Conservation (phyloP, 192 early-diverging fungal species). For the Paraglomus brasilianum region DNA sequence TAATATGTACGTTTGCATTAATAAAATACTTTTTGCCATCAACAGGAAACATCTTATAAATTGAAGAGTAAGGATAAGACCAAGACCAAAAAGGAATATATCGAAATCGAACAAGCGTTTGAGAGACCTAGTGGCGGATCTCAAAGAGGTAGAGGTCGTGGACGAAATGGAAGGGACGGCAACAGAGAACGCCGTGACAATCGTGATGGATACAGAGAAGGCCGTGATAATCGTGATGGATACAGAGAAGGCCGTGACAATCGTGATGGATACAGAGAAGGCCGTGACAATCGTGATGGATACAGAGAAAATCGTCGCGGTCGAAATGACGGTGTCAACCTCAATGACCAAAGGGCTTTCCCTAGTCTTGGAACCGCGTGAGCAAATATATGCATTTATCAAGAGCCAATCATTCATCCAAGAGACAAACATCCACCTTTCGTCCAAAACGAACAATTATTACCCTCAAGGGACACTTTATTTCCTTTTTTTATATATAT, state of each 20-base stretch:
- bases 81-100: slow-evolving; percentile 72
- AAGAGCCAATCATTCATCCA: background rate
- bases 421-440: slow-evolving; percentile 4
- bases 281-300: slow-evolving; percentile 44
- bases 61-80: slow-evolving; percentile 55
- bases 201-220: slow-evolving; percentile 31
- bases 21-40: slow-evolving; percentile 1
- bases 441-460: too few relatives aligned
- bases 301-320: slow-evolving; percentile 36
- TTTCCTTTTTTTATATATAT: slow-evolving; percentile 13
- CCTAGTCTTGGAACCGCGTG: slow-evolving; percentile 55
- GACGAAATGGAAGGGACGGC: slow-evolving; percentile 43
- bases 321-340: slow-evolving; percentile 56
- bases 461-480: slow-evolving; percentile 22
- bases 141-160: slow-evolving; percentile 49
- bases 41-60: slow-evolving; percentile 29
- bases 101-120: slow-evolving; percentile 83
- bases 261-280: slow-evolving; percentile 40
- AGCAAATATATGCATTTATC: background rate
- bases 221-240: background rate
- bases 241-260: too few relatives aligned
- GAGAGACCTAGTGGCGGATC: slow-evolving; percentile 66
- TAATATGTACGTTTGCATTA: slow-evolving; percentile 30
- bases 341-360: slow-evolving; percentile 71
- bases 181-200: background rate